Evolutionary conservation across 2,329 filamentous ascomycete species (phyloP).

Genomic region (Trichocomaceae sp.): DNA sequence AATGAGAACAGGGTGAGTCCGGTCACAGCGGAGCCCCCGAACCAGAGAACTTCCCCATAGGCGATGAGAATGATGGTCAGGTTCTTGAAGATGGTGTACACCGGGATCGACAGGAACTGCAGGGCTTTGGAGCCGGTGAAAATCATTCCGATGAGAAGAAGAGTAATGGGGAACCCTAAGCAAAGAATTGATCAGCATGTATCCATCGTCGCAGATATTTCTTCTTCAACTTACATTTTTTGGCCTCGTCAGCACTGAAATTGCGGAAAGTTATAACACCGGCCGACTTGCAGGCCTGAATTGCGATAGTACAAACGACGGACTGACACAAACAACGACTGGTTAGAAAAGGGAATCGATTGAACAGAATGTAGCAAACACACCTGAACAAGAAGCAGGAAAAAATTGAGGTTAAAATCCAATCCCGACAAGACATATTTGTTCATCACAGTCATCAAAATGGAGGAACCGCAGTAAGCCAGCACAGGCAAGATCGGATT

Average conservation of each 20-base stretch:
- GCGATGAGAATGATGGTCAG: slow-evolving; percentile 97
- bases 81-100: slow-evolving; percentile 99
- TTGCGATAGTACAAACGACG: slow-evolving; percentile 78
- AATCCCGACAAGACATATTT: slow-evolving; percentile 93
- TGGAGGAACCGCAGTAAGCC: slow-evolving; percentile 91
- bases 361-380: slow-evolving; percentile 23
- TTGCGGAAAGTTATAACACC: slow-evolving; percentile 75
- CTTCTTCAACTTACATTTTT: slow-evolving; percentile 85
- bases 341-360: slow-evolving; percentile 1
- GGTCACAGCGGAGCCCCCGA: slow-evolving; percentile 77
- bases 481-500: slow-evolving; percentile 75
- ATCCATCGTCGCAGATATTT: too few relatives aligned
- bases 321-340: slow-evolving; percentile 51
- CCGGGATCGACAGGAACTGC: slow-evolving; percentile 92
- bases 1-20: slow-evolving; percentile 86
- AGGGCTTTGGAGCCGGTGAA: slow-evolving; percentile 95
- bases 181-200: too few relatives aligned
- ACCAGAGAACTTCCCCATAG: slow-evolving; percentile 97
- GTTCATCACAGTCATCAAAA: slow-evolving; percentile 99
- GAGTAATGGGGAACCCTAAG: slow-evolving; percentile 91
- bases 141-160: slow-evolving; percentile 97
- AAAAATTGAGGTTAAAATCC: slow-evolving; percentile 93
- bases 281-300: slow-evolving; percentile 71
- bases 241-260: slow-evolving; percentile 85
- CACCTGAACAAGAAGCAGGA: slow-evolving; percentile 90